Evolutionary conservation across 306 rosid genomes (phyloP).

Genomic region (Cicer cuneatum): DNA sequence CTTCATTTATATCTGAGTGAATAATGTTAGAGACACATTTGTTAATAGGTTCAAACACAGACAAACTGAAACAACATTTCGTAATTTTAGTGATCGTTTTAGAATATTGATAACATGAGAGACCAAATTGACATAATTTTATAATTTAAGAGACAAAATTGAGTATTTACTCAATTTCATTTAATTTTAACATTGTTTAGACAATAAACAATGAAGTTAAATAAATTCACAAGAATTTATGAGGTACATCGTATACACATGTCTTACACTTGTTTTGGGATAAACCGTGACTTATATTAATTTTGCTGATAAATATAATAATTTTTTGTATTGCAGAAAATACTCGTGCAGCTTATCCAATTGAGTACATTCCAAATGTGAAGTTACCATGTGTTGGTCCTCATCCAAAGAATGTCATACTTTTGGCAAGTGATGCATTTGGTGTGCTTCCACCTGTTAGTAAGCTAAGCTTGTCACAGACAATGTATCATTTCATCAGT

Average conservation of each 20-base stretch:
- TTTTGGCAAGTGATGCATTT: slow-evolving; percentile 90
- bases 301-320: slow-evolving; percentile 7
- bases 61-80: no score
- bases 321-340: slow-evolving; percentile 60
- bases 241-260: no score
- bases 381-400: slow-evolving; percentile 85
- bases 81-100: no score
- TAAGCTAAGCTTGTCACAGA: slow-evolving; percentile 79
- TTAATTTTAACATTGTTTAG: neutral
- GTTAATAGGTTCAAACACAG: no score
- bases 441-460: slow-evolving; percentile 94
- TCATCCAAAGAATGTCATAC: slow-evolving; percentile 84
- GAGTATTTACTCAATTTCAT: neutral
- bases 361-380: slow-evolving; percentile 88
- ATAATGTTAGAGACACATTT: no score
- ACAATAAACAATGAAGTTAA: neutral
- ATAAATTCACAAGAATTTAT: no score
- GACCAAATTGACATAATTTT: no score
- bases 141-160: no score
- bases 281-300: neutral
- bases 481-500: slow-evolving; percentile 96
- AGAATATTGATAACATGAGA: no score
- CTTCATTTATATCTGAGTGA: no score
- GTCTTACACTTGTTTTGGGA: neutral
- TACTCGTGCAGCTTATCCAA: slow-evolving; percentile 91